Conservation (phyloP, 208 protist species). For the Trypanosoma boissoni region DNA sequence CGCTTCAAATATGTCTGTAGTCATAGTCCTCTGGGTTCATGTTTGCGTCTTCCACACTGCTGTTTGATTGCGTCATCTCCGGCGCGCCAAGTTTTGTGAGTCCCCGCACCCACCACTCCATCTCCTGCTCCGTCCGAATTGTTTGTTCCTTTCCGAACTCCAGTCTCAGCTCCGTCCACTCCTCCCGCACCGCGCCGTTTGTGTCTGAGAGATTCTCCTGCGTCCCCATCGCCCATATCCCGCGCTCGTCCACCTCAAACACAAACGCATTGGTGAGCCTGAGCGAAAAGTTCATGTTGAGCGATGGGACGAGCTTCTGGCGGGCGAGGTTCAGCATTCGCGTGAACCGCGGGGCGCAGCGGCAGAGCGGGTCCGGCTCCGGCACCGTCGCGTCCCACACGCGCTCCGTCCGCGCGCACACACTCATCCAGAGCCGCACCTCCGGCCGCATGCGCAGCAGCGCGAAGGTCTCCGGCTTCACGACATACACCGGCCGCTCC, state of each 20-base stretch:
- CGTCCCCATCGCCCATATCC: slow-evolving; percentile 86
- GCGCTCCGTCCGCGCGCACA: slow-evolving; percentile 60
- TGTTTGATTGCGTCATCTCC: slow-evolving; percentile 80
- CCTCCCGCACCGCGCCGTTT: slow-evolving; percentile 53
- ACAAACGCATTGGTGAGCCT: slow-evolving; percentile 88
- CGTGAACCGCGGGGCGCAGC: slow-evolving; percentile 71
- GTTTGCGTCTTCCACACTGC: slow-evolving; percentile 72
- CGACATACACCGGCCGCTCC: slow-evolving; percentile 77
- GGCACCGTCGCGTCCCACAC: slow-evolving; percentile 78
- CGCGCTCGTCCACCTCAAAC: slow-evolving; percentile 75
- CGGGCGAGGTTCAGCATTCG: slow-evolving; percentile 81
- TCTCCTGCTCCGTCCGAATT: slow-evolving; percentile 84
- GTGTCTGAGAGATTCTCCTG: slow-evolving; percentile 65
- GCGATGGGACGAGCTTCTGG: slow-evolving; percentile 81
- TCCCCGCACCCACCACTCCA: slow-evolving; percentile 90
- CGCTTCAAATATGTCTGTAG: slow-evolving; percentile 71
- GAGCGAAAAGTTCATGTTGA: slow-evolving; percentile 89
- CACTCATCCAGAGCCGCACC: slow-evolving; percentile 73
- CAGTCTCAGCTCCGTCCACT: slow-evolving; percentile 81
- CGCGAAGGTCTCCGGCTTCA: slow-evolving; percentile 80
- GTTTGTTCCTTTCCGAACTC: slow-evolving; percentile 80
- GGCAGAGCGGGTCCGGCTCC: slow-evolving; percentile 66
- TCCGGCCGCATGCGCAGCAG: slow-evolving; percentile 74
- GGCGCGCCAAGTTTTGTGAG: slow-evolving; percentile 79
- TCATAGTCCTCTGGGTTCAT: slow-evolving; percentile 82